Percentiles rank a stretch among this genome's conserved stretches.
Conservation (phyloP, 163 green algal genomes). For the Volvox carteri region DNA sequence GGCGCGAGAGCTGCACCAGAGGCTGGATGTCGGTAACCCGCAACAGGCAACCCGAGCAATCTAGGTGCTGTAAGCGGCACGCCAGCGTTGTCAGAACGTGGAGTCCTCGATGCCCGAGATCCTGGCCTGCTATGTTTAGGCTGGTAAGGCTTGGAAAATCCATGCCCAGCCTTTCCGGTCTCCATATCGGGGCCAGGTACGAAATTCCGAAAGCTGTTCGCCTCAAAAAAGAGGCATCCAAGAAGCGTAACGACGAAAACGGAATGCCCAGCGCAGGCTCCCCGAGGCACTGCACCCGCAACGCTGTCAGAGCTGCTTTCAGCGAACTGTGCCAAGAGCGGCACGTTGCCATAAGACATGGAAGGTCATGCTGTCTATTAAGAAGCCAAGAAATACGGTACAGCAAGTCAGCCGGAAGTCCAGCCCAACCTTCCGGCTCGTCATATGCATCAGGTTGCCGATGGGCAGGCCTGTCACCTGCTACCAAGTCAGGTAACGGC, state of each 20-base stretch:
- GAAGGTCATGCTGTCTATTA: background rate
- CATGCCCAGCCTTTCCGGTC: background rate
- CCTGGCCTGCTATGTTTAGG: constrained; percentile 20
- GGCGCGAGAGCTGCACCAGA: background rate
- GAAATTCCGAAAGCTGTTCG: background rate
- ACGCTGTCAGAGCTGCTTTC: background rate
- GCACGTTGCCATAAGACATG: background rate
- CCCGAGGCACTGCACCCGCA: background rate
- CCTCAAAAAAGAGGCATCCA: background rate
- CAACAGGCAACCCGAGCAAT: constrained; percentile 3
- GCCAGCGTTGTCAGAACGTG: background rate
- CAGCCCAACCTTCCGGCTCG: background rate
- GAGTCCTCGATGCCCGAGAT: background rate
- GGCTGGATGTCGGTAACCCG: background rate
- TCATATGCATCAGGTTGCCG: background rate
- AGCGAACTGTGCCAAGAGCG: background rate
- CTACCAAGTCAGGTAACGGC: too few relatives aligned
- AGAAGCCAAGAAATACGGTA: background rate
- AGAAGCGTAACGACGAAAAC: background rate
- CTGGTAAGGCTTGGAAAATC: constrained; percentile 8
- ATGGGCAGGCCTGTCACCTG: background rate
- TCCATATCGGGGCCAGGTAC: background rate
- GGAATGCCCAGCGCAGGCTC: background rate
- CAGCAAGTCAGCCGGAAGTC: constrained; percentile 1
- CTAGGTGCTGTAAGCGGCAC: background rate